Base-by-base conservation (phyloP, 306 rosid species). In the Morella rubra region DNA sequence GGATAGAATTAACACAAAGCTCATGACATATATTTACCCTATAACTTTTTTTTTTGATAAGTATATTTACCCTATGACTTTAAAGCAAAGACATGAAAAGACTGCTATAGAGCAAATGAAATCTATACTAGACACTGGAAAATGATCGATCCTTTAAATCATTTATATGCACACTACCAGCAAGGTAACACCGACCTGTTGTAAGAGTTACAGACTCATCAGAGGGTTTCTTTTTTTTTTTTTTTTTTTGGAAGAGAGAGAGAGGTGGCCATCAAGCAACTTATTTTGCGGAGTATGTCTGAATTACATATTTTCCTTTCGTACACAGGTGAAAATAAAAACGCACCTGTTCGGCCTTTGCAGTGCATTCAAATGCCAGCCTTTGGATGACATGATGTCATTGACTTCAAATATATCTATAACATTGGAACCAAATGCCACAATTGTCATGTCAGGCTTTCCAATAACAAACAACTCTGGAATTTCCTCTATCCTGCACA, bases 301-400 rank as follows among this genome's bases (percentile, higher is more conserved):
- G 37, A 32, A 59, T 22, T 59, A 20, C 18, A 47, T 71, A n/a
- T 44, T 24, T 44, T 50, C 41, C 64, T 42, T 45, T n/a, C 7
- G 7, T 44, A 24, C 40, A 37, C 27, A 61, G 41, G 70, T 62
- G 51, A 44, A 24, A 45, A 20, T 72, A 56, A 65, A 41, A 67
- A 47, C 77, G 46, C 53, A 94, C 98, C 96, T 89, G 87, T 89
- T 95, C 73, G 98, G 98, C 81, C 92, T 85, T 83, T 92, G 98
- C 84, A 95, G 84, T 69, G 98, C 98, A 85, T 92, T 95, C 89
- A 95, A 88, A 85, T 95, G 98, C 98, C 98, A 95, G 72, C 96
- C 98, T 88, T 91, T 92, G 69, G 96, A 89, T 71, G 96, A 85
- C 96, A 95, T 81, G 69, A 90, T 44, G 81, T 95, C 98, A 53